These are phyloP conservation scores for Knufia fluminis DNA, from an alignment of 2,329 filamentous ascomycete species.

Conservation along the genomic window DNA sequence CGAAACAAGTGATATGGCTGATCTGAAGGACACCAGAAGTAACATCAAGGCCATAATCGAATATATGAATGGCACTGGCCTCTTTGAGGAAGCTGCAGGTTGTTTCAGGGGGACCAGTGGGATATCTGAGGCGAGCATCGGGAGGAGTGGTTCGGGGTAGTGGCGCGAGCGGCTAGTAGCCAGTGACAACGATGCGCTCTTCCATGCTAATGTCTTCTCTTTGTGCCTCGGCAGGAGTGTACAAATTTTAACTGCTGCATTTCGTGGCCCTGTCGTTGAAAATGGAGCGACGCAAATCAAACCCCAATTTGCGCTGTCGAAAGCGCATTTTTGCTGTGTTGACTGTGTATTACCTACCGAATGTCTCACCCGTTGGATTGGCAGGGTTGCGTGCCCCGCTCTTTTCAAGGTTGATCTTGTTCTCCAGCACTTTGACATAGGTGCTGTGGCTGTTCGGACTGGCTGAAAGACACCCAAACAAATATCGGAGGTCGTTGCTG, in stretches of 20 bases:
- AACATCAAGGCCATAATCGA: neutral
- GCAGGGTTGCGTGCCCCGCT: slow-evolving; percentile 13
- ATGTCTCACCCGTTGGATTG: neutral
- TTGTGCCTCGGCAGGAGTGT: too few species aligned
- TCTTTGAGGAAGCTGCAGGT: neutral
- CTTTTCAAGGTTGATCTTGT: slow-evolving; percentile 19
- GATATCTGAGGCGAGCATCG: neutral
- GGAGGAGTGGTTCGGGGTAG: neutral
- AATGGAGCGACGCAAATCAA: too few species aligned
- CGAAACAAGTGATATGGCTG: slow-evolving; percentile 1
- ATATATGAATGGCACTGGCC: neutral
- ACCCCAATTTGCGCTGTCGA: too few species aligned
- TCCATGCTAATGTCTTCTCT: too few species aligned
- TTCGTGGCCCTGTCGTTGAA: too few species aligned
- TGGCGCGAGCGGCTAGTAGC: neutral
- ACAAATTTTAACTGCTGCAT: too few species aligned
- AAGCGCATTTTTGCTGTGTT: too few species aligned
- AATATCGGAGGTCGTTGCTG: slow-evolving; percentile 17
- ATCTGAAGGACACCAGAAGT: slow-evolving; percentile 1
- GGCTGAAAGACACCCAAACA: slow-evolving; percentile 20
- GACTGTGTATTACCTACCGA: neutral
- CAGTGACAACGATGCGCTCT: neutral
- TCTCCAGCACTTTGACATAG: slow-evolving; percentile 22
- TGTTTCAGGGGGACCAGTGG: neutral
- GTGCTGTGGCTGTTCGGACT: slow-evolving; percentile 21